phyloP scores from a whole-genome alignment of 116 monocot species.

The Cymodocea nodosa region DNA sequence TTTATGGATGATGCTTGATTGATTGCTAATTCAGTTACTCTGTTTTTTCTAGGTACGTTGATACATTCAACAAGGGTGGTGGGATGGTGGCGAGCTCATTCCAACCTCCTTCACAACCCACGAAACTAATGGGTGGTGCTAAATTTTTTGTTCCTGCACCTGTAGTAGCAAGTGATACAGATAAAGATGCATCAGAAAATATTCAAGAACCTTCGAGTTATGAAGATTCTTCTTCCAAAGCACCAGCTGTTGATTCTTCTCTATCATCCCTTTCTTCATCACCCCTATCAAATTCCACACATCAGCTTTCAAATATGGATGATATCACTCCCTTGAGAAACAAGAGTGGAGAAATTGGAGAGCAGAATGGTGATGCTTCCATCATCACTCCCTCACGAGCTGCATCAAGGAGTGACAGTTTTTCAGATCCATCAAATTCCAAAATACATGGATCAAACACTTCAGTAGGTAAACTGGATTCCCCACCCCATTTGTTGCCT shows the following conservation, averaged over 20 bases:
- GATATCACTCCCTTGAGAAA: slow-evolving; percentile 29
- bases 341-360: slow-evolving; percentile 6
- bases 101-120: slow-evolving; percentile 35
- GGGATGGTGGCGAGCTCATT: slow-evolving; percentile 22
- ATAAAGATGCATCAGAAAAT: slow-evolving; percentile 4
- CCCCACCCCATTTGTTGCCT: neutral
- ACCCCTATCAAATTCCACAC: slow-evolving; percentile 10
- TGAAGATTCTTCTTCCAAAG: slow-evolving; percentile 9
- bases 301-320: slow-evolving; percentile 49
- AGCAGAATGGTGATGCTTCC: slow-evolving; percentile 12
- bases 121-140: slow-evolving; percentile 41
- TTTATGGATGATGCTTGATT: neutral
- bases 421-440: slow-evolving; percentile 11
- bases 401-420: slow-evolving; percentile 69
- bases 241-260: neutral
- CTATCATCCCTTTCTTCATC: slow-evolving; percentile 11
- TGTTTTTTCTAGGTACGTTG: slow-evolving; percentile 51
- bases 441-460: slow-evolving; percentile 1
- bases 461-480: neutral
- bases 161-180: slow-evolving; percentile 19
- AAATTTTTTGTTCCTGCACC: slow-evolving; percentile 70
- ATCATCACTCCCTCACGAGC: slow-evolving; percentile 26
- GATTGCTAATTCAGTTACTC: neutral
- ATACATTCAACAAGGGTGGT: slow-evolving; percentile 81
- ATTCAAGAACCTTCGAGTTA: slow-evolving; percentile 8